Conservation (phyloP, 768 basidiomycete genomes). For the Epithele typhae region DNA sequence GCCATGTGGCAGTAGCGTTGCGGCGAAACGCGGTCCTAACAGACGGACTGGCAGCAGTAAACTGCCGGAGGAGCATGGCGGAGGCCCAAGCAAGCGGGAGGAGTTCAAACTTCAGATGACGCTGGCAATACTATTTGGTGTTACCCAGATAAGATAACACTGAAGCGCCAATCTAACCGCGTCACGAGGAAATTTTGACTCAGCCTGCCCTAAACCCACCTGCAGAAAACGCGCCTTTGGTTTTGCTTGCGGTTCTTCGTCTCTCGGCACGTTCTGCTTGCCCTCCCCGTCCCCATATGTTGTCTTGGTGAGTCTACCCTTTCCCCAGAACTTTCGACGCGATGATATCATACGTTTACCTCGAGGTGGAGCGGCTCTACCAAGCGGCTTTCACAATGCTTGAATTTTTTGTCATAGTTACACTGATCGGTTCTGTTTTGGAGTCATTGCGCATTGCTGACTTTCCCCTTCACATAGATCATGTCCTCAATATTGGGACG, state of each 20-base stretch:
- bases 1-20: too few relatives aligned
- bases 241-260: conserved; percentile 1
- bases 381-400: conserved; percentile 51
- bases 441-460: too few relatives aligned
- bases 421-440: conserved; percentile 60
- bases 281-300: not conserved
- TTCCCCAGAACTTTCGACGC: conserved; percentile 31
- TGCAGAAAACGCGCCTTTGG: conserved; percentile 12
- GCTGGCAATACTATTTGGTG: too few relatives aligned
- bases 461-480: too few relatives aligned
- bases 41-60: too few relatives aligned
- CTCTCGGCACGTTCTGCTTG: not conserved
- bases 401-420: conserved; percentile 79
- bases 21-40: too few relatives aligned
- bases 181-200: not conserved
- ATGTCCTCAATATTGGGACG: too few relatives aligned
- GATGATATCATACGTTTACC: conserved; percentile 54
- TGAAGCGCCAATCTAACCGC: conserved; percentile 3
- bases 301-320: conserved; percentile 11
- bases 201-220: conserved; percentile 17
- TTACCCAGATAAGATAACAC: not conserved
- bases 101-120: too few relatives aligned
- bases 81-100: too few relatives aligned
- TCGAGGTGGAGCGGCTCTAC: conserved; percentile 51
- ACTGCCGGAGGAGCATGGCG: too few relatives aligned